These are phyloP conservation scores for Cladosporium sp. DNA, from an alignment of 2,329 filamentous ascomycete species.

Conservation along the genomic window DNA sequence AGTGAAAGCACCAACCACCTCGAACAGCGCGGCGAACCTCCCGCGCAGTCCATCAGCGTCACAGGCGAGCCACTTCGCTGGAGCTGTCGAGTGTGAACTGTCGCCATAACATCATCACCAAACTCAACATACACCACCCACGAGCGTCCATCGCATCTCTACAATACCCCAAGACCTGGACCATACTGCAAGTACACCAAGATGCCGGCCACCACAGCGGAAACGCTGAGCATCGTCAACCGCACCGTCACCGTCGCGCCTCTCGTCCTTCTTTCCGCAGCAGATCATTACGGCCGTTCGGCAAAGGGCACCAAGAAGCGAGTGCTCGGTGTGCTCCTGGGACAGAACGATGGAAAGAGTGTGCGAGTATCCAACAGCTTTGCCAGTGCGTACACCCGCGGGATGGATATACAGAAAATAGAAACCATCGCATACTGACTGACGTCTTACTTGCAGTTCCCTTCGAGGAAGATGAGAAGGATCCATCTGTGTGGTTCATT, in stretches of 20 bases:
- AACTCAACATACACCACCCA: not conserved
- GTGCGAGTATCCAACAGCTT: constrained; percentile 99
- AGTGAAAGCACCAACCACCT: constrained; percentile 6
- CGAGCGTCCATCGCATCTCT: not conserved
- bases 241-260: constrained; percentile 96
- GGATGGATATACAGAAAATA: not conserved
- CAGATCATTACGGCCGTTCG: constrained; percentile 96
- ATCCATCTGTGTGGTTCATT: constrained; percentile 97
- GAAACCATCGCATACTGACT: constrained; percentile 7
- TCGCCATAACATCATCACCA: constrained; percentile 16
- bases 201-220: constrained; percentile 96
- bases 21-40: not conserved
- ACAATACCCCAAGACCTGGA: not conserved
- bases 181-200: constrained; percentile 28
- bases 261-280: constrained; percentile 92
- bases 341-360: constrained; percentile 93
- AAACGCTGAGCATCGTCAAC: constrained; percentile 91
- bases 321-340: constrained; percentile 90
- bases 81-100: not conserved
- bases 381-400: constrained; percentile 62
- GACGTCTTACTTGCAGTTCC: constrained; percentile 59
- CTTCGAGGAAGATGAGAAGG: constrained; percentile 98
- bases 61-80: not conserved
- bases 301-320: constrained; percentile 83
- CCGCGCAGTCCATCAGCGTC: constrained; percentile 5